phyloP scores from a whole-genome alignment of 2,329 filamentous ascomycete species.

The Meredithiella fracta region DNA sequence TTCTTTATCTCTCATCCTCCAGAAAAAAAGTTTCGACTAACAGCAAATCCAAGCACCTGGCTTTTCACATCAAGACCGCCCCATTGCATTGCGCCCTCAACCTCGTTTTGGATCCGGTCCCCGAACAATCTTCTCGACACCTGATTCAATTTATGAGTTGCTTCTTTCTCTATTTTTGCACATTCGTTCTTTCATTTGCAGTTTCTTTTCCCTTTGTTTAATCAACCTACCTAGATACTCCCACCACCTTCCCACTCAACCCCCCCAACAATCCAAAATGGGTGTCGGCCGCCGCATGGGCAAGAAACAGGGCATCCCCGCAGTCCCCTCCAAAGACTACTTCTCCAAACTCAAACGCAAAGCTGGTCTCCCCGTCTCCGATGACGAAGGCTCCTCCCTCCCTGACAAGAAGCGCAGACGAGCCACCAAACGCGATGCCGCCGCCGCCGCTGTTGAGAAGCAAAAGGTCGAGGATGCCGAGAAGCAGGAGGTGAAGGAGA shows the following conservation, averaged over 20 bases:
- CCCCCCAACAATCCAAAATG: constrained; percentile 39
- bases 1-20: not conserved
- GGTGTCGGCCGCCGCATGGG: constrained; percentile 84
- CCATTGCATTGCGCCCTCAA: too few species aligned
- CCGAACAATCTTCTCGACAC: not conserved
- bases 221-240: not conserved
- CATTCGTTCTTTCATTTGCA: too few species aligned
- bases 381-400: constrained; percentile 21
- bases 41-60: constrained; percentile 13
- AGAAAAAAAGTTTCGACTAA: constrained; percentile 25
- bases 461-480: constrained; percentile 17
- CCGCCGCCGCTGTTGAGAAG: constrained; percentile 17
- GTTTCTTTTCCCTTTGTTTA: not conserved
- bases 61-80: not conserved
- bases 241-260: not conserved
- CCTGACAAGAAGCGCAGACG: constrained; percentile 46
- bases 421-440: constrained; percentile 21
- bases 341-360: constrained; percentile 75
- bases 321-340: constrained; percentile 64
- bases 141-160: not conserved
- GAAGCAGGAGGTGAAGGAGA: constrained; percentile 19
- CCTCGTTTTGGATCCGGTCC: too few species aligned
- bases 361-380: constrained; percentile 47
- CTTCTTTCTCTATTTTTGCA: too few species aligned
- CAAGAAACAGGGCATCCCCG: constrained; percentile 83